Base-by-base conservation (phyloP, 441 rosid genomes). In the Viola pubescens region DNA sequence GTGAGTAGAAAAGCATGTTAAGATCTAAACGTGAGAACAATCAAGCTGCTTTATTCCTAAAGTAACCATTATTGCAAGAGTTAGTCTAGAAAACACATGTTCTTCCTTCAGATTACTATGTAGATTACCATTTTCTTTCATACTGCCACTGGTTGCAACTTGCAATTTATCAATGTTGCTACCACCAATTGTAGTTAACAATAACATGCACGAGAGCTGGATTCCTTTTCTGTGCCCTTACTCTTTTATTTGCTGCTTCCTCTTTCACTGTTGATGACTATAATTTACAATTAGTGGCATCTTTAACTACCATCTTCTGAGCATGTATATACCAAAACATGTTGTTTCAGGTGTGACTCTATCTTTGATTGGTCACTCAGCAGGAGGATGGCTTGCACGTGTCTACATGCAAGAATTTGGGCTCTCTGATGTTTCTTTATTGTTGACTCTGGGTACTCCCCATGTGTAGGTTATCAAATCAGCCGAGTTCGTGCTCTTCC, bases 321-420 rank as follows among this genome's bases (percentile, higher is more conserved):
- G 12, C 14, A 56, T 58, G 37, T 65, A 39, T 39, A 38, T 59
- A 0, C 46, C 38, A 47, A 41, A 41, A 58, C 58, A 58, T 70
- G 44, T 59, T 56, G 16, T 61, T 65, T 37, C 60, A 86, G 98
- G 89, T 51, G 77, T 79, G 72, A 68, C 64, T 59, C 57, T 87
- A 59, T 87, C 94, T 53, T 64, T 89, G 79, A 86, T 92, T 56
- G 97, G 98, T 19, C 95, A 92, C 75, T 89, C 95, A 13, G 97
- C 94, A 4, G 97, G 97, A 70, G 97, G 98, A 65, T 89, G 98
- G 98, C 95, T 92, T 56, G 98, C 95, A 12, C 83, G 97, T 16
- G 84, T 89, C 37, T 92, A 85, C 75, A 73, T 87, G 90, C 90
- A 87, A 76, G 95, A 89, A 74, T 87, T 75, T 5, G 84, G 90